Conservation (phyloP, 1,284 basidiomycete genomes). For the Ustilago loliicola region DNA sequence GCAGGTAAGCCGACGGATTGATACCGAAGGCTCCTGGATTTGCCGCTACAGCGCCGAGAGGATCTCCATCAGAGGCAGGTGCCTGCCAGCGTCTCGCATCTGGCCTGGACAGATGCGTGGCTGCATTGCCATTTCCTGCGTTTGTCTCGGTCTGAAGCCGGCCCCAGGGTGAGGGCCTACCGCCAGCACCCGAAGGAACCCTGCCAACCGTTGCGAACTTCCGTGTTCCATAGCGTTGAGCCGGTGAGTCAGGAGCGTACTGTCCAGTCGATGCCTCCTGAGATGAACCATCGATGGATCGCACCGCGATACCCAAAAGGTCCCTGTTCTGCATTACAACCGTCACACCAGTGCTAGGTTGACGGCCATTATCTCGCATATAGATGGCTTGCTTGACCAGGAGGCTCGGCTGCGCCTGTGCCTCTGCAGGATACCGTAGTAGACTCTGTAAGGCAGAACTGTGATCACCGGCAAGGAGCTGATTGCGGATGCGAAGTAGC, state of each 20-base stretch:
- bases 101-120: background rate
- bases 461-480: constrained; percentile 59
- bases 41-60: constrained; percentile 20
- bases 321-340: constrained; percentile 59
- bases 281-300: constrained; percentile 1
- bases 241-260: background rate
- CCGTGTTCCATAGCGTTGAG: constrained; percentile 15
- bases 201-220: constrained; percentile 49
- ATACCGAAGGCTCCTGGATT: constrained; percentile 32
- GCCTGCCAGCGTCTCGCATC: constrained; percentile 20
- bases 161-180: constrained; percentile 32
- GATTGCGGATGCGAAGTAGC: constrained; percentile 62
- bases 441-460: constrained; percentile 54
- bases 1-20: constrained; percentile 49
- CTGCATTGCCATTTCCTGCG: background rate
- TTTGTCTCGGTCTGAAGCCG: constrained; percentile 14
- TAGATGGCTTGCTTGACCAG: constrained; percentile 54
- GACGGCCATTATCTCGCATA: constrained; percentile 27
- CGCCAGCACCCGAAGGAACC: constrained; percentile 3
- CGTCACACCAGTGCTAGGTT: constrained; percentile 50
- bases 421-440: constrained; percentile 51
- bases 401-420: constrained; percentile 30
- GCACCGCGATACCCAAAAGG: constrained; percentile 35
- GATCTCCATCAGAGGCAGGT: constrained; percentile 10
- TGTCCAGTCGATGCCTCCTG: background rate